phyloP scores from a whole-genome alignment of 257 asterid species.

The Rhazya stricta region DNA sequence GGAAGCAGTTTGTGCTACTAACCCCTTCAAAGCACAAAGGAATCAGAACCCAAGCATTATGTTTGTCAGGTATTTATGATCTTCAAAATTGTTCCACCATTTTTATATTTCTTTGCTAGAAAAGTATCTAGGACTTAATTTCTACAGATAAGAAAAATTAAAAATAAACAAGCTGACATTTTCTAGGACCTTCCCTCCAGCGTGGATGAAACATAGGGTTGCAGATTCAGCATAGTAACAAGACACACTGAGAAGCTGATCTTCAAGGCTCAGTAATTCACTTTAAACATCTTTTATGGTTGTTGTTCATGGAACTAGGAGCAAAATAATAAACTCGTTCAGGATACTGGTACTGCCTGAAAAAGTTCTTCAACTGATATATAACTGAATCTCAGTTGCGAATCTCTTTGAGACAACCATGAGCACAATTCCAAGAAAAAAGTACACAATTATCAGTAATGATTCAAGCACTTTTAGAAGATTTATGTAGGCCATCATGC shows the following conservation, averaged over 20 bases:
- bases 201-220: background rate
- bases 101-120: background rate
- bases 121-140: background rate
- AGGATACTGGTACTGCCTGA: background rate
- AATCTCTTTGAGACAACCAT: background rate
- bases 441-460: background rate
- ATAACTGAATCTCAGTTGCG: background rate
- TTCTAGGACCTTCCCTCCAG: background rate
- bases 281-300: background rate
- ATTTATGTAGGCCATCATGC: background rate
- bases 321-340: background rate
- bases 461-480: background rate
- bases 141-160: background rate
- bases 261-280: background rate
- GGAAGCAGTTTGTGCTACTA: background rate
- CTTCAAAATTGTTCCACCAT: background rate
- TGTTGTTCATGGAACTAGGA: background rate
- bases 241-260: background rate
- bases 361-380: background rate
- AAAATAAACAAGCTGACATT: background rate
- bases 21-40: background rate
- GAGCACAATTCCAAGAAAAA: background rate
- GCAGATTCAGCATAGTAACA: background rate
- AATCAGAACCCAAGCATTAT: background rate
- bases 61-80: background rate